phyloP scores from a whole-genome alignment of 805 yeast species.

The Nakazawaea ernobii region DNA sequence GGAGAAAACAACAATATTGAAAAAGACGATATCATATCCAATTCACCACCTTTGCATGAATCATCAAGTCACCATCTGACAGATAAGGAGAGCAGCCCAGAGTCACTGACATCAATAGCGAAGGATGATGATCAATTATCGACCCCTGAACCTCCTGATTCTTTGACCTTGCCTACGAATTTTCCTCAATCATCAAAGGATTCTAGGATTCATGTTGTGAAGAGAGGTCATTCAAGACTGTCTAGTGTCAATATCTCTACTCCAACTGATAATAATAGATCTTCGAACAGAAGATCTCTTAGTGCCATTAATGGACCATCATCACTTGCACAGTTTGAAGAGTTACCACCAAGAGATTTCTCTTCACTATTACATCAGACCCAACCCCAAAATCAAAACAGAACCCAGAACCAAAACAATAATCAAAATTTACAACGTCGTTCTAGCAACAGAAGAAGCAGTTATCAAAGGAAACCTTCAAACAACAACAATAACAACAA shows the following conservation, averaged over 20 bases:
- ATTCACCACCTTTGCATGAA: too few relatives aligned
- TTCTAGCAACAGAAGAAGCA: not conserved
- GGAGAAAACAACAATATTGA: too few relatives aligned
- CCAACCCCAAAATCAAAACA: not conserved
- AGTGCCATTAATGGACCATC: not conserved
- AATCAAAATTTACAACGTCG: not conserved
- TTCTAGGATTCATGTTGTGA: not conserved
- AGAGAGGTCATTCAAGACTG: not conserved
- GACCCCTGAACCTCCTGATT: constrained; percentile 6
- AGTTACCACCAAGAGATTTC: not conserved
- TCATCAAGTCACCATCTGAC: too few relatives aligned
- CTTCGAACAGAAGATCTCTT: not conserved
- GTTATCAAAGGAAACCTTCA: constrained; percentile 2
- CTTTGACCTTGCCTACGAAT: constrained; percentile 4
- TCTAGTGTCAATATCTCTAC: not conserved
- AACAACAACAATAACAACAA: not conserved
- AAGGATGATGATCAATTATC: not conserved
- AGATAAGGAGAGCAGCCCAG: too few relatives aligned
- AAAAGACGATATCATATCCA: not conserved
- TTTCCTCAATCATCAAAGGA: not conserved
- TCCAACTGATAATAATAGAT: not conserved
- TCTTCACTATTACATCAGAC: too few relatives aligned
- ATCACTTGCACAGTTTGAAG: not conserved
- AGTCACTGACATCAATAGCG: too few relatives aligned
- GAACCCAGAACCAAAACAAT: not conserved